phyloP scores from a whole-genome alignment of 768 basidiomycete genomes.

The Pleurotus djamor region DNA sequence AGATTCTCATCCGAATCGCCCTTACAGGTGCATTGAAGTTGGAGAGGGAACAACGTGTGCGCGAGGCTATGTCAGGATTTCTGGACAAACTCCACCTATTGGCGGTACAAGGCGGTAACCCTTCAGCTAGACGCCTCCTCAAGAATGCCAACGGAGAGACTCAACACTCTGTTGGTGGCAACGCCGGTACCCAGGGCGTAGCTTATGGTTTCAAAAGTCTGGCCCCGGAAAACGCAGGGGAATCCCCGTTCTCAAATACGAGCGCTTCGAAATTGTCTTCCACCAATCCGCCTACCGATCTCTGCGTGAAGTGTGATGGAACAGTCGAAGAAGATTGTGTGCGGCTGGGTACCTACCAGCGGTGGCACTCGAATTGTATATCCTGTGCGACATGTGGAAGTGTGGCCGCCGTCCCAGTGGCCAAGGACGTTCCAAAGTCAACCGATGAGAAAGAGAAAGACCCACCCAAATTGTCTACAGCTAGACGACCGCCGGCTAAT shows the following conservation, averaged over 20 bases:
- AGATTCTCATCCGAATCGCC: conserved; percentile 98
- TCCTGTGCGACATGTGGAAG: conserved; percentile 82
- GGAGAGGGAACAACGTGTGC: conserved; percentile 84
- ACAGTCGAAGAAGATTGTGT: conserved; percentile 99
- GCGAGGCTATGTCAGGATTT: conserved; percentile 85
- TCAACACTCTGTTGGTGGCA: conserved; percentile 42
- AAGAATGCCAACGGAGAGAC: conserved; percentile 73
- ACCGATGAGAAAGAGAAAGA: conserved; percentile 56
- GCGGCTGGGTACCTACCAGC: conserved; percentile 90
- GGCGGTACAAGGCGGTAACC: conserved; percentile 82
- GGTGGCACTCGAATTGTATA: conserved; percentile 97
- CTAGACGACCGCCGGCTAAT: conserved; percentile 77
- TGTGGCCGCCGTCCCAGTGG: conserved; percentile 58
- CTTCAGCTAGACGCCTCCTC: conserved; percentile 71
- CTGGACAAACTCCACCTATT: conserved; percentile 92
- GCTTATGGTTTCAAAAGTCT: conserved; percentile 93
- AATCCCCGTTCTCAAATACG: conserved; percentile 64
- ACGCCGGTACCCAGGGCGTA: conserved; percentile 80
- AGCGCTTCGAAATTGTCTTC: conserved; percentile 51
- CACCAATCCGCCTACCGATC: conserved; percentile 81
- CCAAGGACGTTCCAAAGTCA: conserved; percentile 56
- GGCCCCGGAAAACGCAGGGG: conserved; percentile 88
- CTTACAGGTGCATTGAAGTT: conserved; percentile 94
- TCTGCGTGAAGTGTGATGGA: conserved; percentile 83
- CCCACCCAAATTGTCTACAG: conserved; percentile 58